Percentiles rank a stretch among this genome's conserved stretches.
Evolutionary conservation across 2,329 filamentous ascomycete genomes (phyloP).

Genomic region (Beauveria rudraprayagi): DNA sequence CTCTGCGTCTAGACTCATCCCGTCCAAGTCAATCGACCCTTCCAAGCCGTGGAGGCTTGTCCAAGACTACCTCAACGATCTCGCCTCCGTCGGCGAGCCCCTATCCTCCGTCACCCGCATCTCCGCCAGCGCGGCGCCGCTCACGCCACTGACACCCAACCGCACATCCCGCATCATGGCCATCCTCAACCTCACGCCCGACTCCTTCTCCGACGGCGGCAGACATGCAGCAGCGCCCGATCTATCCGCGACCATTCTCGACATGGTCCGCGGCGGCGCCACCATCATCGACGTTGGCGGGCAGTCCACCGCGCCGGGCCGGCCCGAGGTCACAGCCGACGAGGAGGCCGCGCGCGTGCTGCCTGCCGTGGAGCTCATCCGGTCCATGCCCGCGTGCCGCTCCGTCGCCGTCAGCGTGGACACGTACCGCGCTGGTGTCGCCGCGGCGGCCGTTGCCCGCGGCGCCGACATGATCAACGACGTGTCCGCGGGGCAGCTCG

Average conservation of each 20-base stretch:
- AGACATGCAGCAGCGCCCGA: constrained; percentile 36
- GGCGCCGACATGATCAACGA: constrained; percentile 95
- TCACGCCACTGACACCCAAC: constrained; percentile 50
- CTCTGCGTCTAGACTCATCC: constrained; percentile 40
- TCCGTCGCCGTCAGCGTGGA: constrained; percentile 77
- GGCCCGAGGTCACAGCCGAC: constrained; percentile 56
- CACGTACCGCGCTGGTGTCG: constrained; percentile 83
- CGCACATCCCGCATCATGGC: constrained; percentile 78
- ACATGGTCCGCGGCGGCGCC: constrained; percentile 61
- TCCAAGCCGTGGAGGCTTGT: constrained; percentile 51
- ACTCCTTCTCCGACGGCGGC: constrained; percentile 94
- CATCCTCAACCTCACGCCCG: constrained; percentile 88
- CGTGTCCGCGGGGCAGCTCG: constrained; percentile 73
- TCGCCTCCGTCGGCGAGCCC: constrained; percentile 38
- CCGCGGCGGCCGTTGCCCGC: constrained; percentile 62
- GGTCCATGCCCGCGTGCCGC: constrained; percentile 52
- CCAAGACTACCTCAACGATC: constrained; percentile 53
- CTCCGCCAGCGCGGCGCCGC: constrained; percentile 34
- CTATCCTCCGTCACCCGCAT: constrained; percentile 54
- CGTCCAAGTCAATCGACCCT: constrained; percentile 43
- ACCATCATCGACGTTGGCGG: constrained; percentile 88
- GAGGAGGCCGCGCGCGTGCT: constrained; percentile 74
- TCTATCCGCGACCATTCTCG: constrained; percentile 50
- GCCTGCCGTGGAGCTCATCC: constrained; percentile 69
- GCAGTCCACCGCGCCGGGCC: constrained; percentile 79